Base-by-base conservation (phyloP, 2,329 filamentous ascomycete genomes). In the Beauveria sp. region DNA sequence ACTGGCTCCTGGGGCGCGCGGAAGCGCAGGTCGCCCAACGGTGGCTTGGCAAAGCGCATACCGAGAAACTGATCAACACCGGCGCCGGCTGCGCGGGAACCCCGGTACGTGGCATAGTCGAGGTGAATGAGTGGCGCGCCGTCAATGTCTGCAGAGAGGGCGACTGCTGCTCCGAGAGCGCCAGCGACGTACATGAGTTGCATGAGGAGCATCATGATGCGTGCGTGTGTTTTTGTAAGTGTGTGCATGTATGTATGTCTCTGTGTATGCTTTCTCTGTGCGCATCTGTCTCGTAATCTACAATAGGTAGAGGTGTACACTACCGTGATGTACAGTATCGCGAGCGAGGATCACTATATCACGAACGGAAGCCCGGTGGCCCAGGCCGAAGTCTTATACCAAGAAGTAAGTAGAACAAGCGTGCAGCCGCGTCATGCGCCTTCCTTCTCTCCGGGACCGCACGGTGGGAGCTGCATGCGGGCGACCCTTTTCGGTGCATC, bases 31-130 rank as follows among this genome's bases (percentile, higher is more conserved):
- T 81, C 71, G 2, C 76, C 79, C 0, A 79, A 61, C 5, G 82
- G 81, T n/a, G 81, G 72, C 16, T 76, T 73, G 12, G 82, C 82
- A 67, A 78, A 85, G 49, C 81, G 79, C 69, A 80, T 71, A 14
- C 79, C 79, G 3, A 79, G 70, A 66, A 76, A 82, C 66, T 79
- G 71, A 55, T 73, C 74, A 34, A 82, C 72, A n/a, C 72, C 74
- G 30, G 68, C 73, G n/a, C 50, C 40, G 26, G 67, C 64, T 4
- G 78, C 70, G 3, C 69, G 65, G 3, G 68, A 67, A 30, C 79
- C 79, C 26, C 73, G 70, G 60, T 81, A 81, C 28, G 68, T 67
- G n/a, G 78, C 73, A 62, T 81, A 81, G 30, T 73, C 75, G 24
- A 81, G 71, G 63, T 80, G 72, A 52, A 77, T 68, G 18, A 66